Conservation (phyloP, 768 basidiomycete genomes). For the Calocera viscosa region DNA sequence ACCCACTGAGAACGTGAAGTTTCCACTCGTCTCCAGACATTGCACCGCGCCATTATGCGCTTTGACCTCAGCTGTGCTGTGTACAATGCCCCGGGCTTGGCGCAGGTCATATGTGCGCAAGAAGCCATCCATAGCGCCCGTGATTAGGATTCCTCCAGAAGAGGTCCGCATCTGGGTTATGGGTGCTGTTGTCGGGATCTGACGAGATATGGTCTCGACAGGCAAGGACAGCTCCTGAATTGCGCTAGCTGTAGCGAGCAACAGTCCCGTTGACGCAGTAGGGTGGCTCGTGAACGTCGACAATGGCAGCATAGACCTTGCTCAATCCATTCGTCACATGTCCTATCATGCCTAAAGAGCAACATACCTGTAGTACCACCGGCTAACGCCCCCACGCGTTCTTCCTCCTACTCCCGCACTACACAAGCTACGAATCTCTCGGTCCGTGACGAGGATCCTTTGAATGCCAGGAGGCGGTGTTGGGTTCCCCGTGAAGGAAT, state of each 20-base stretch:
- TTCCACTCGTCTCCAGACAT: conserved; percentile 66
- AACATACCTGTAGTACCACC: conserved; percentile 62
- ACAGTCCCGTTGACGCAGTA: conserved; percentile 10
- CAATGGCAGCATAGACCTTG: conserved; percentile 2
- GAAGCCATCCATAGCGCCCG: conserved; percentile 45
- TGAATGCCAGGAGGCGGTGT: conserved; percentile 42
- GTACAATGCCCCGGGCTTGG: conserved; percentile 34
- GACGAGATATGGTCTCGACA: conserved; percentile 8
- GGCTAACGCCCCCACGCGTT: conserved; percentile 75
- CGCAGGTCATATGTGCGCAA: conserved; percentile 61
- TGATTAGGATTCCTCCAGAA: conserved; percentile 1
- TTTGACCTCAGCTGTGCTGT: conserved; percentile 38
- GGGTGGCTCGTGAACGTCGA: conserved; percentile 12
- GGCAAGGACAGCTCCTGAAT: conserved; percentile 2
- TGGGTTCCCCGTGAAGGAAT: conserved; percentile 24
- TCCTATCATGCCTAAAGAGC: conserved; percentile 8
- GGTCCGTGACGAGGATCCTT: conserved; percentile 66
- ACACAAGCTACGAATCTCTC: conserved; percentile 56
- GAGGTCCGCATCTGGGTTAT: conserved; percentile 17
- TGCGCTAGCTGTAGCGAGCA: neutral
- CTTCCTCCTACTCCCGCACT: conserved; percentile 56
- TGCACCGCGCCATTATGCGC: conserved; percentile 75
- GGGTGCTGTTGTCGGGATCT: conserved; percentile 16
- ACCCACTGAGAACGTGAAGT: conserved; percentile 76
- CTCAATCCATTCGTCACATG: neutral